Conservation (phyloP, 805 yeast species). For the Cephaloascus fragrans region DNA sequence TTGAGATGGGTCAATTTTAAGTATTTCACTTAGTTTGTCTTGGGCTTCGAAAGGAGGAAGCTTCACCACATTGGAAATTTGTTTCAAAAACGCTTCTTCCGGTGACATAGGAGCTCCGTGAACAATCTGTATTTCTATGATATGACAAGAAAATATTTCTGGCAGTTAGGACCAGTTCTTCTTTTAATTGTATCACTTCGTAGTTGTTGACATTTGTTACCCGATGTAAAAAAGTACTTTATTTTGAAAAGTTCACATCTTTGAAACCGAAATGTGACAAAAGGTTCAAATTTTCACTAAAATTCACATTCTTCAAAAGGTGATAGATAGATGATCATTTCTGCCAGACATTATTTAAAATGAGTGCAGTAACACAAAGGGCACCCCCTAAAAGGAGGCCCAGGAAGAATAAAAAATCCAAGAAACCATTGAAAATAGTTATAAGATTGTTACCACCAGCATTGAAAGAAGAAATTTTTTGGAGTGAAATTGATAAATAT, state of each 20-base stretch:
- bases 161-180: constrained; percentile 11
- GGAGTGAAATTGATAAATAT: constrained; percentile 9
- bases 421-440: constrained; percentile 16
- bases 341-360: constrained; percentile 4
- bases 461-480: constrained; percentile 17
- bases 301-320: no score
- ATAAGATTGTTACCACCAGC: constrained; percentile 36
- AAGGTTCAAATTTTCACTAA: no score
- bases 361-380: constrained; percentile 3
- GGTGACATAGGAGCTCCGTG: constrained; percentile 16
- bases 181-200: neutral
- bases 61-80: constrained; percentile 18
- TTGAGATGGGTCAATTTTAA: constrained; percentile 14
- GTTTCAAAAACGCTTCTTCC: constrained; percentile 15
- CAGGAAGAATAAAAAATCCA: constrained; percentile 2
- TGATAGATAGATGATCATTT: neutral
- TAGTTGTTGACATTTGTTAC: neutral
- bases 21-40: constrained; percentile 10
- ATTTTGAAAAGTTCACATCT: no score
- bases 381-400: constrained; percentile 3
- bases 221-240: neutral
- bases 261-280: no score
- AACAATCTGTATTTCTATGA: constrained; percentile 14
- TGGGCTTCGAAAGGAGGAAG: constrained; percentile 12
- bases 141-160: constrained; percentile 6